Conservation (phyloP, 768 basidiomycete genomes). For the Crucibulum laeve region DNA sequence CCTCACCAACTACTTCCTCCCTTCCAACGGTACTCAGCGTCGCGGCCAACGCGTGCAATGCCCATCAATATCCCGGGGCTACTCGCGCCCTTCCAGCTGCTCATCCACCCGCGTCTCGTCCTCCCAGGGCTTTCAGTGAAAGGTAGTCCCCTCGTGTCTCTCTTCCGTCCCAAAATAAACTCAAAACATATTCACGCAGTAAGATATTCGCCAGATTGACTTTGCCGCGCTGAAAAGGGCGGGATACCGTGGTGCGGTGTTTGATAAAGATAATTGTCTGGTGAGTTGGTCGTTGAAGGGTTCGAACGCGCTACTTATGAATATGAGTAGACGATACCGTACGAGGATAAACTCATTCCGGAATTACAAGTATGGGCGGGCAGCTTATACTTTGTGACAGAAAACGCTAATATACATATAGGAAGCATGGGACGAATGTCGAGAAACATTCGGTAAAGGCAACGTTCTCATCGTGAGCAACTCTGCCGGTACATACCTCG, state of each 20-base stretch:
- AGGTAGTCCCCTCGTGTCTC: constrained; percentile 39
- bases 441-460: constrained; percentile 65
- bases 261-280: constrained; percentile 98
- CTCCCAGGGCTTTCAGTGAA: constrained; percentile 62
- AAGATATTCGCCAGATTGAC: constrained; percentile 85
- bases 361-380: constrained; percentile 56
- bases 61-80: constrained; percentile 72
- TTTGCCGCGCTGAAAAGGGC: constrained; percentile 65
- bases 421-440: constrained; percentile 75
- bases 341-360: constrained; percentile 71
- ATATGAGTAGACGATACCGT: constrained; percentile 66
- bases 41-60: constrained; percentile 40
- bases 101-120: constrained; percentile 62
- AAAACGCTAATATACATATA: constrained; percentile 18
- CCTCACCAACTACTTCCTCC: background rate
- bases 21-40: background rate
- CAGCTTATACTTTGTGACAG: background rate
- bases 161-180: background rate
- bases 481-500: constrained; percentile 80
- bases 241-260: constrained; percentile 86
- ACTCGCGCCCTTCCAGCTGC: constrained; percentile 65
- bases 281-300: constrained; percentile 36
- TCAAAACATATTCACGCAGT: constrained; percentile 32
- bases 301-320: background rate
- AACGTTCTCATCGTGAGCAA: constrained; percentile 93